phyloP scores from a whole-genome alignment of 805 yeast species.

The Grigorovia yakushimaensis region DNA sequence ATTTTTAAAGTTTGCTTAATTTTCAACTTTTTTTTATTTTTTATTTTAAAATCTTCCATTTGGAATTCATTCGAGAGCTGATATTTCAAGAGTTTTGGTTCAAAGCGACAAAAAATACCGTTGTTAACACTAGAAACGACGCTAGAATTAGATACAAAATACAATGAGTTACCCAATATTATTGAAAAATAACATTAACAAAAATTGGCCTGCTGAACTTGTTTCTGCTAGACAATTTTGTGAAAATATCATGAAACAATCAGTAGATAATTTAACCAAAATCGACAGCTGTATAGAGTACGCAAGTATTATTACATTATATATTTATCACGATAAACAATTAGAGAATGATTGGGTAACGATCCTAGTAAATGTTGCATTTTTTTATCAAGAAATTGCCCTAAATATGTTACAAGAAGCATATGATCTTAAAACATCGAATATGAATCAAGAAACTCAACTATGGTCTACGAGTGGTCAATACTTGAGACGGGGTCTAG shows the following conservation, averaged over 20 bases:
- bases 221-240: not conserved
- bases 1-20: too few relatives aligned
- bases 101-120: too few relatives aligned
- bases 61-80: too few relatives aligned
- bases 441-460: constrained; percentile 5
- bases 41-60: too few relatives aligned
- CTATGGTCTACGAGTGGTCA: constrained; percentile 22
- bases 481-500: constrained; percentile 21
- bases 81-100: too few relatives aligned
- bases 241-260: not conserved
- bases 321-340: not conserved
- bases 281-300: constrained; percentile 7
- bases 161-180: not conserved
- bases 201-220: not conserved
- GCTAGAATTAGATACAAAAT: not conserved
- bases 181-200: not conserved
- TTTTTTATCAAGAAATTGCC: constrained; percentile 13
- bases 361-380: constrained; percentile 14
- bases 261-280: not conserved
- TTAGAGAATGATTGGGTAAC: constrained; percentile 5
- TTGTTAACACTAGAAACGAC: too few relatives aligned
- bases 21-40: too few relatives aligned
- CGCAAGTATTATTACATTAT: not conserved
- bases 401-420: constrained; percentile 21
- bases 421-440: constrained; percentile 11